Conservation (phyloP, 139 green algal genomes). For the Chlorella sp. region DNA sequence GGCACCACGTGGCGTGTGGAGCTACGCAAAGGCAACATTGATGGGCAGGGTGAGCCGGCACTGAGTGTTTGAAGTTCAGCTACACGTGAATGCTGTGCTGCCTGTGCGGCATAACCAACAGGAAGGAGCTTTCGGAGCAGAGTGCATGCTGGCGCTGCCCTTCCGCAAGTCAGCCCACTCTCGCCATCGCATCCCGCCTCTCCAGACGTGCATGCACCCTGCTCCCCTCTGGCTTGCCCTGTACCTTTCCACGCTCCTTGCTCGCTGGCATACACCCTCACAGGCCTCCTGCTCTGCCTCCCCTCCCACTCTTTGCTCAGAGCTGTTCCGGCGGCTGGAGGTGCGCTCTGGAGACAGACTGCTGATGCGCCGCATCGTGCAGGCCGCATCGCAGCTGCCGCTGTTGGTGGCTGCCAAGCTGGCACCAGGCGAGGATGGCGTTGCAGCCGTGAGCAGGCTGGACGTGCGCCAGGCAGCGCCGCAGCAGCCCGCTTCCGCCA, state of each 20-base stretch:
- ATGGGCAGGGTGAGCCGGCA: background rate
- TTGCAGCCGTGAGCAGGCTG: background rate
- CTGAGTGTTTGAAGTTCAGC: too few species aligned
- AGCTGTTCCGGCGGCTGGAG: background rate
- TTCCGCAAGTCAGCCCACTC: background rate
- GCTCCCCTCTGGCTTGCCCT: too few species aligned
- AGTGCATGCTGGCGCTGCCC: background rate
- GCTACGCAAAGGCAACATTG: background rate
- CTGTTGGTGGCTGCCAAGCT: slow-evolving; percentile 2
- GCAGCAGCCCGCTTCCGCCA: background rate
- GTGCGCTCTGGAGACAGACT: background rate
- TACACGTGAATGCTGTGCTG: background rate
- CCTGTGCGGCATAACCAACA: too few species aligned
- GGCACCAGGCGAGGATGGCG: background rate
- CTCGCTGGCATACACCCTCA: background rate
- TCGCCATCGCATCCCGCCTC: background rate
- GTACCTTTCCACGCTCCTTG: background rate
- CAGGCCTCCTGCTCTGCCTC: background rate
- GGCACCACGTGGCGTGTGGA: background rate
- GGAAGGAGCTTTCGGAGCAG: background rate
- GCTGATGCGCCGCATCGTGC: background rate
- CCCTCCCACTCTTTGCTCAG: background rate
- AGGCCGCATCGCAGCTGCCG: background rate
- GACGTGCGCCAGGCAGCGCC: background rate
- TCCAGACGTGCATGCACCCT: too few species aligned